Percentiles rank a stretch among this genome's conserved stretches.
phyloP scores from a whole-genome alignment of 2,329 filamentous ascomycete species.

The Xylariaceae sp. region DNA sequence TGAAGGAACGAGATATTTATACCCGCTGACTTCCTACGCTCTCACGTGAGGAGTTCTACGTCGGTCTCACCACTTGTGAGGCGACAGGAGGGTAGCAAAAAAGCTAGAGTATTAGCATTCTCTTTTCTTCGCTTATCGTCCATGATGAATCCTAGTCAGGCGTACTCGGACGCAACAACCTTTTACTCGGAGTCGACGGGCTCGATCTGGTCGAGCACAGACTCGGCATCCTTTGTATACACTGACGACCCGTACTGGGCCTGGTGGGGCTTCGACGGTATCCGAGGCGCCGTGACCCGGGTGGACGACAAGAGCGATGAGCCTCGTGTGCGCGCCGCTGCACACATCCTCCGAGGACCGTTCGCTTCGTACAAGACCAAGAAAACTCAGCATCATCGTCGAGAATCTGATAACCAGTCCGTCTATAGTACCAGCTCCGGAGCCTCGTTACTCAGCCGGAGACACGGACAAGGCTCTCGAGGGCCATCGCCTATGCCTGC shows the following conservation, averaged over 20 bases:
- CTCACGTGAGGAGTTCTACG: background rate
- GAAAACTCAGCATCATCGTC: conserved; percentile 16
- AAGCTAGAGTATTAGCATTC: background rate
- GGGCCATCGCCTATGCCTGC: conserved; percentile 11
- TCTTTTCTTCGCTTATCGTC: background rate
- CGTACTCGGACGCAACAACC: conserved; percentile 25
- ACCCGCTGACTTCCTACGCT: background rate
- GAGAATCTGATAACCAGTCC: conserved; percentile 16
- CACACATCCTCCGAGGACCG: conserved; percentile 31
- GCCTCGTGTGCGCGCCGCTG: conserved; percentile 23
- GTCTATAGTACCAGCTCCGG: conserved; percentile 13
- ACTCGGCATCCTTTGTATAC: conserved; percentile 29
- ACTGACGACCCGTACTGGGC: conserved; percentile 24
- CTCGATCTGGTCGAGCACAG: conserved; percentile 28
- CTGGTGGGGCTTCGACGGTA: conserved; percentile 24
- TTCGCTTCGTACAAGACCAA: conserved; percentile 26
- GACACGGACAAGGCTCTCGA: conserved; percentile 6
- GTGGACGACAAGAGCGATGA: conserved; percentile 25
- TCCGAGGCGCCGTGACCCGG: conserved; percentile 30
- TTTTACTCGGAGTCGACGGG: conserved; percentile 24
- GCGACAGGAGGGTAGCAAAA: no score
- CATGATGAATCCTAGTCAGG: conserved; percentile 21
- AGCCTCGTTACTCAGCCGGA: conserved; percentile 13
- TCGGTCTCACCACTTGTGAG: no score
- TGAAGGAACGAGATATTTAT: conserved; percentile 3